Evolutionary conservation across 1,284 basidiomycete species (phyloP).

Genomic region (Paramarasmius palmivorus): DNA sequence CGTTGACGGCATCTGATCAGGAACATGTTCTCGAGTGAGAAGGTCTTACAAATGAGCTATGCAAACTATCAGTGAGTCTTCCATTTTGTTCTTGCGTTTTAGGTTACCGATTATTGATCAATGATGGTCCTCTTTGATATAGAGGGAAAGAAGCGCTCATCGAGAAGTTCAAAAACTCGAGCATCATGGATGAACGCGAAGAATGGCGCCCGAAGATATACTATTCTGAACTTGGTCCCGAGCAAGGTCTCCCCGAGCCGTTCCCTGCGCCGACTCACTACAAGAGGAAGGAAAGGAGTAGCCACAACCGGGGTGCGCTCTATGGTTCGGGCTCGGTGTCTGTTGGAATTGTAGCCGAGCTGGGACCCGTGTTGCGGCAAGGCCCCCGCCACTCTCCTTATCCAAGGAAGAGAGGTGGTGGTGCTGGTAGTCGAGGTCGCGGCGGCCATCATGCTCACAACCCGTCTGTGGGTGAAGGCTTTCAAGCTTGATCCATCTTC

Average conservation of each 20-base stretch:
- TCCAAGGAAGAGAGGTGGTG: no score
- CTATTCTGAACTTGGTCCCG: slow-evolving; percentile 66
- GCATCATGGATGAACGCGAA: slow-evolving; percentile 81
- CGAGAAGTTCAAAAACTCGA: slow-evolving; percentile 85
- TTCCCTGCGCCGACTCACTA: slow-evolving; percentile 81
- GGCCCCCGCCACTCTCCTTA: no score
- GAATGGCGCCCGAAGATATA: slow-evolving; percentile 85
- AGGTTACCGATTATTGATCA: background rate
- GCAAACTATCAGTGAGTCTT: slow-evolving; percentile 78
- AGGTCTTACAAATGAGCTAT: slow-evolving; percentile 84
- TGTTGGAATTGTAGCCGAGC: slow-evolving; percentile 5
- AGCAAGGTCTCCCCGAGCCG: slow-evolving; percentile 74
- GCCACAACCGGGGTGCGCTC: slow-evolving; percentile 69
- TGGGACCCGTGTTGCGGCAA: no score
- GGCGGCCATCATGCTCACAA: no score
- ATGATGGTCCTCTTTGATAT: slow-evolving; percentile 5
- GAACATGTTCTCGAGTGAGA: slow-evolving; percentile 88
- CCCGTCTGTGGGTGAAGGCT: no score
- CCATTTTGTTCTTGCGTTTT: background rate
- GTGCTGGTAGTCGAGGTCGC: no score
- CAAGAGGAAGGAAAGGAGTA: slow-evolving; percentile 74
- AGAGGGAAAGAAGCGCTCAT: slow-evolving; percentile 80
- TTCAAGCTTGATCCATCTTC: no score
- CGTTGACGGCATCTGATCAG: slow-evolving; percentile 33
- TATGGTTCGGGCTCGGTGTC: slow-evolving; percentile 44